phyloP scores from a whole-genome alignment of 2,329 filamentous ascomycete species.

The Phoma sp. region DNA sequence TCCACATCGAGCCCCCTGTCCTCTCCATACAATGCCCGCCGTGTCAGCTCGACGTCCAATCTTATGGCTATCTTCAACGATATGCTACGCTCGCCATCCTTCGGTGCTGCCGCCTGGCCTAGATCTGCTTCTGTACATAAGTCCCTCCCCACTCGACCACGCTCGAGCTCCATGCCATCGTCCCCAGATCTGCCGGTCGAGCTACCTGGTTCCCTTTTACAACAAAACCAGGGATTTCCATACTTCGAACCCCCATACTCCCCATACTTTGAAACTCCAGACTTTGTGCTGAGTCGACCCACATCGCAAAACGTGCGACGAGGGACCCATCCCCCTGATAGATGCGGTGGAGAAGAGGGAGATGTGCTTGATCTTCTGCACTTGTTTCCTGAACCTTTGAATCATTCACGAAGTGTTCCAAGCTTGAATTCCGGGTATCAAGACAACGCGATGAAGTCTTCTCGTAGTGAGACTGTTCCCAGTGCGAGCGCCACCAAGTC shows the following conservation, averaged over 20 bases:
- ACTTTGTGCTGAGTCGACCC: constrained; percentile 19
- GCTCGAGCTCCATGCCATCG: constrained; percentile 50
- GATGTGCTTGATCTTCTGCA: constrained; percentile 12
- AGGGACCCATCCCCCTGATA: constrained; percentile 15
- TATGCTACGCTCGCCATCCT: constrained; percentile 50
- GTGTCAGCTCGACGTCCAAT: constrained; percentile 41
- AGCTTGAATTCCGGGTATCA: constrained; percentile 13
- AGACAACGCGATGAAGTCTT: constrained; percentile 35
- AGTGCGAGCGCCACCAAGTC: constrained; percentile 25
- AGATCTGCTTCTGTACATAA: constrained; percentile 41
- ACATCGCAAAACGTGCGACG: constrained; percentile 19
- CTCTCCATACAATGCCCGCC: constrained; percentile 36
- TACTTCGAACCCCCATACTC: constrained; percentile 23
- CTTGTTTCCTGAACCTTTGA: constrained; percentile 22
- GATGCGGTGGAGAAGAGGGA: constrained; percentile 11
- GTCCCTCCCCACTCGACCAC: constrained; percentile 46
- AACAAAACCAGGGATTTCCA: constrained; percentile 44
- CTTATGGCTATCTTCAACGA: constrained; percentile 52
- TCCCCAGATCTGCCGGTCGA: constrained; percentile 45
- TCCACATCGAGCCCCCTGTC: constrained; percentile 32
- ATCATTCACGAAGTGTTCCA: constrained; percentile 25
- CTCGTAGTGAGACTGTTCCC: constrained; percentile 32
- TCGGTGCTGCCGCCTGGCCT: constrained; percentile 39
- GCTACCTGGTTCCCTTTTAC: constrained; percentile 37
- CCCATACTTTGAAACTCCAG: constrained; percentile 19